phyloP scores from a whole-genome alignment of 2,329 filamentous ascomycete genomes.

The Phyllosticta citrichinensis region DNA sequence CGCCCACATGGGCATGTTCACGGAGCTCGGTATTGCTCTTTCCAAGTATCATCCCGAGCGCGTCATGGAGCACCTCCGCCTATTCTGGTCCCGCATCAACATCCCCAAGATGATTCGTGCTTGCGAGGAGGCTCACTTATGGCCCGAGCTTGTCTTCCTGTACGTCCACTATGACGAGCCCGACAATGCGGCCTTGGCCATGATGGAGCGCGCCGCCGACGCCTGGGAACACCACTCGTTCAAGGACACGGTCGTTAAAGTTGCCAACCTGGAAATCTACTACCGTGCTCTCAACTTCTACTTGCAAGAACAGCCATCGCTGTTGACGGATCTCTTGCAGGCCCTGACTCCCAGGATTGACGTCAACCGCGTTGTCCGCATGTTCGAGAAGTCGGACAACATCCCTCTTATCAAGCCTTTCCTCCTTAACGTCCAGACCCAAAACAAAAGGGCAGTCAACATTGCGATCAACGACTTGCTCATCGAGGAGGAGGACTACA shows the following conservation, averaged over 20 bases:
- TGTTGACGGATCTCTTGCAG: conserved; percentile 92
- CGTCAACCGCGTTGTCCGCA: conserved; percentile 96
- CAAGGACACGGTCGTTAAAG: conserved; percentile 97
- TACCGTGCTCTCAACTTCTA: conserved; percentile 97
- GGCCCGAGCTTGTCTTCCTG: conserved; percentile 95
- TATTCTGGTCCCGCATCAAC: conserved; percentile 98
- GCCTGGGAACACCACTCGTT: conserved; percentile 99
- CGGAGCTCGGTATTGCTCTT: conserved; percentile 79
- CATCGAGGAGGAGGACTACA: conserved; percentile 98
- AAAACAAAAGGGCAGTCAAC: conserved; percentile 98
- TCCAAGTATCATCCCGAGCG: conserved; percentile 92
- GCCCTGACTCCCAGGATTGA: conserved; percentile 87
- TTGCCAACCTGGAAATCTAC: conserved; percentile 97
- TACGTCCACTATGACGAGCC: conserved; percentile 98
- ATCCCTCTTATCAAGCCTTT: conserved; percentile 98
- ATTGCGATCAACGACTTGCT: conserved; percentile 95
- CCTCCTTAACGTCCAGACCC: conserved; percentile 86
- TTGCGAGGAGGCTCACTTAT: conserved; percentile 88
- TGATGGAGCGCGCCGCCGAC: conserved; percentile 96
- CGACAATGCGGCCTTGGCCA: conserved; percentile 91
- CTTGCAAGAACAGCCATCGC: conserved; percentile 88
- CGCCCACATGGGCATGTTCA: conserved; percentile 91
- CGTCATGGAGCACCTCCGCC: conserved; percentile 95
- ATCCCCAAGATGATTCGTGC: conserved; percentile 93
- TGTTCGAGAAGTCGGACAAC: conserved; percentile 98